Evolutionary conservation across 2,329 filamentous ascomycete species (phyloP).

Genomic region (Botrytis sinoallii): DNA sequence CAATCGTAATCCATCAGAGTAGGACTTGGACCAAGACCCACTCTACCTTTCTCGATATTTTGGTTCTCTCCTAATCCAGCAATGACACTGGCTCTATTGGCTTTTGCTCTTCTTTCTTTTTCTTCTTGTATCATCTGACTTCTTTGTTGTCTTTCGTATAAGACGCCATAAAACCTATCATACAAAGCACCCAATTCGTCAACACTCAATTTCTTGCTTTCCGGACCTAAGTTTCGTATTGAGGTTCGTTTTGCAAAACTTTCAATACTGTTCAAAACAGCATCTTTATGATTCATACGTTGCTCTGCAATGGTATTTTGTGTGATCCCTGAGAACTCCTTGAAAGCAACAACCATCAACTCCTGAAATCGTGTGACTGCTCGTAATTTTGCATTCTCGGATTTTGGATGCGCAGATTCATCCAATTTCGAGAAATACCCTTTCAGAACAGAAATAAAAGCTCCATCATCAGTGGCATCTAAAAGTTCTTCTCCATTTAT

Average conservation of each 20-base stretch:
- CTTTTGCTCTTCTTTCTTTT: conserved; percentile 62
- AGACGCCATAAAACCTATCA: conserved; percentile 85
- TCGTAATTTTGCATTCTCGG: conserved; percentile 89
- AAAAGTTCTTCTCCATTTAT: conserved; percentile 96
- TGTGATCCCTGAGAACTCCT: conserved; percentile 94
- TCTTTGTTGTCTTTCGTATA: conserved; percentile 89
- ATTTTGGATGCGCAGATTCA: conserved; percentile 92
- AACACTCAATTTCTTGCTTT: conserved; percentile 83
- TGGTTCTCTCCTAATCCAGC: conserved; percentile 42
- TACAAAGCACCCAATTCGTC: conserved; percentile 89
- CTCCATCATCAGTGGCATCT: conserved; percentile 89
- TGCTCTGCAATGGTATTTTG: conserved; percentile 88
- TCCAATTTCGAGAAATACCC: conserved; percentile 90
- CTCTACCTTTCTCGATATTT: conserved; percentile 75
- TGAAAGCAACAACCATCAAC: conserved; percentile 98
- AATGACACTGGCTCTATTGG: conserved; percentile 53
- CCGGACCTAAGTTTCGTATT: conserved; percentile 89
- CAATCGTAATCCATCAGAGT: conserved; percentile 97
- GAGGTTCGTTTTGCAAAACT: conserved; percentile 96
- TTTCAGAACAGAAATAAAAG: conserved; percentile 95
- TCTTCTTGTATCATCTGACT: conserved; percentile 75
- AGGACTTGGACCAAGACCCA: conserved; percentile 83
- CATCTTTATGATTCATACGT: conserved; percentile 87
- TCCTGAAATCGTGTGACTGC: conserved; percentile 96
- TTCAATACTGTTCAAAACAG: conserved; percentile 92